Percentiles rank a stretch among this genome's conserved stretches.
Conservation (phyloP, 306 rosid species). For the Prunus campanulata region DNA sequence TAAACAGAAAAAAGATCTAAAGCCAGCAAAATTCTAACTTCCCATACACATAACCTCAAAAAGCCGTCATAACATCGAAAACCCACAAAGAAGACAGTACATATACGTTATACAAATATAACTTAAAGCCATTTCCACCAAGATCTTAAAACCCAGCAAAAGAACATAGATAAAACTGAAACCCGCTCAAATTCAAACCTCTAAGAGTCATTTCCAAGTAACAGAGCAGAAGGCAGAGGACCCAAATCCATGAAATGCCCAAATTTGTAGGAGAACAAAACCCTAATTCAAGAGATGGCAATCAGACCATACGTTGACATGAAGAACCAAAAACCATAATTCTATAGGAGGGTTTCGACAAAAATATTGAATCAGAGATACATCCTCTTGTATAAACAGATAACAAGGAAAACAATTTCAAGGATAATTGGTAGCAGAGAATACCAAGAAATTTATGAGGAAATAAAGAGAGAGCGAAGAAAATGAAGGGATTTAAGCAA, state of each 20-base stretch:
- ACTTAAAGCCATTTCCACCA: not conserved
- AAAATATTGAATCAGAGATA: not conserved
- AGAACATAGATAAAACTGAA: not conserved
- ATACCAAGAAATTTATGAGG: not conserved
- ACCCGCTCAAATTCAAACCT: conserved; percentile 8
- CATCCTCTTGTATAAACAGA: not conserved
- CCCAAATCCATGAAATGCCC: conserved; percentile 14
- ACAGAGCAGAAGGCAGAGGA: not conserved
- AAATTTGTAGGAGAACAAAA: conserved; percentile 9
- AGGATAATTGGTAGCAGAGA: not conserved
- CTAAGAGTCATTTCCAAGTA: not conserved
- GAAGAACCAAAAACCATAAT: not conserved
- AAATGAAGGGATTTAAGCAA: not conserved
- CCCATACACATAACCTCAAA: conserved; percentile 15
- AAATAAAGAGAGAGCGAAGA: not conserved
- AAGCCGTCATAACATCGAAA: not conserved
- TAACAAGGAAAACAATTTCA: not conserved
- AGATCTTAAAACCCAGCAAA: conserved; percentile 16
- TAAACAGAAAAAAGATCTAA: conserved; percentile 24
- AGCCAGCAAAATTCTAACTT: conserved; percentile 34
- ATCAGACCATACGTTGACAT: not conserved
- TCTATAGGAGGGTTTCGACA: not conserved
- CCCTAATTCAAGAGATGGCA: conserved; percentile 20
- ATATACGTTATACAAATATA: not conserved
- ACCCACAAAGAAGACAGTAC: not conserved